Percentiles rank a stretch among this genome's conserved stretches.
Conservation (phyloP, 2,329 filamentous ascomycete genomes). For the Dactylellina haptotyla region DNA sequence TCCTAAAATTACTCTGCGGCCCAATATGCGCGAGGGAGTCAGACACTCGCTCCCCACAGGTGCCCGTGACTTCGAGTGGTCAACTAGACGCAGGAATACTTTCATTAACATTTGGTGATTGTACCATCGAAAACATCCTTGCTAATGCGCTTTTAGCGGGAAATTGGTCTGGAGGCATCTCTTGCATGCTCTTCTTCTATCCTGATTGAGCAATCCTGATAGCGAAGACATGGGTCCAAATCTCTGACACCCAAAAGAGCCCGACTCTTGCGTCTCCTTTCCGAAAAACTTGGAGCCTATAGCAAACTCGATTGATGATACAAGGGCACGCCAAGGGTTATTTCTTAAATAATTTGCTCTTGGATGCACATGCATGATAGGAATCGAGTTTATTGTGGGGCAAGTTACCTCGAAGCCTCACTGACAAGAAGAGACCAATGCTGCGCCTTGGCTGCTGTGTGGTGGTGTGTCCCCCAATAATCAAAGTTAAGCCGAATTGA, state of each 20-base stretch:
- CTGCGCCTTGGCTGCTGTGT: conserved; percentile 46
- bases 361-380: conserved; percentile 22
- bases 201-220: conserved; percentile 36
- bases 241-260: conserved; percentile 39
- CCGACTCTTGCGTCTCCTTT: conserved; percentile 27
- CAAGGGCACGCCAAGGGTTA: conserved; percentile 24
- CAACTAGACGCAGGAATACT: conserved; percentile 45
- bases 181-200: conserved; percentile 41
- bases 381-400: conserved; percentile 22
- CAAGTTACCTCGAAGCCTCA: conserved; percentile 32
- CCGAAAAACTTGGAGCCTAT: conserved; percentile 23
- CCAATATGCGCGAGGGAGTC: conserved; percentile 46
- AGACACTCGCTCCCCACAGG: conserved; percentile 34
- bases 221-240: conserved; percentile 21
- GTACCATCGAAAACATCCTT: conserved; percentile 47
- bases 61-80: conserved; percentile 45
- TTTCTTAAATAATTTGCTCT: conserved; percentile 21
- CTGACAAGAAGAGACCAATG: conserved; percentile 15
- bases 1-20: conserved; percentile 44
- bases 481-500: conserved; percentile 25
- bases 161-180: conserved; percentile 34
- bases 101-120: conserved; percentile 19
- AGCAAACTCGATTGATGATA: conserved; percentile 43
- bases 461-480: conserved; percentile 20
- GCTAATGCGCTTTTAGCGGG: conserved; percentile 51